These are phyloP conservation scores for Microsporum audouinii DNA, from an alignment of 2,329 filamentous ascomycete species.

Conservation along the genomic window DNA sequence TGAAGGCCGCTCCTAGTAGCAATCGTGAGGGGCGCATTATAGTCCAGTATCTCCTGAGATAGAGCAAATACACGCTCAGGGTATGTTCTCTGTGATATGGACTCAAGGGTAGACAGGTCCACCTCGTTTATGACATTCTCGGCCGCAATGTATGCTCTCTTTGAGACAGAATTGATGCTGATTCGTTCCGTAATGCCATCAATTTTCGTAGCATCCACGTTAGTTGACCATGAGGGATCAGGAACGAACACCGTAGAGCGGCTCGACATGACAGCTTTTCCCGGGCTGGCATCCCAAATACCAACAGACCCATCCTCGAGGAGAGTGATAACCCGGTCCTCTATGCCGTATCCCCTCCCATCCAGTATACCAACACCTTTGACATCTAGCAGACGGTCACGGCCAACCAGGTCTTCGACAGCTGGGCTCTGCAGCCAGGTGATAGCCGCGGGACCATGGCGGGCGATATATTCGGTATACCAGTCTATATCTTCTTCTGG, in stretches of 20 bases:
- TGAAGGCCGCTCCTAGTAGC: conserved; percentile 73
- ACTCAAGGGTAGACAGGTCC: conserved; percentile 60
- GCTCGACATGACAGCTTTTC: conserved; percentile 54
- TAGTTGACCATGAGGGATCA: conserved; percentile 17
- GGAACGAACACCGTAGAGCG: conserved; percentile 49
- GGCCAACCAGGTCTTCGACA: conserved; percentile 24
- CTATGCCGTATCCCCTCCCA: conserved; percentile 40
- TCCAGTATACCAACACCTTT: conserved; percentile 61
- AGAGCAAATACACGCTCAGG: conserved; percentile 75
- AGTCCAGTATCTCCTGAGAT: conserved; percentile 50
- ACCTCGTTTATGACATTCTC: conserved; percentile 68
- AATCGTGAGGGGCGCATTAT: conserved; percentile 63
- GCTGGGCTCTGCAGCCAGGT: conserved; percentile 63
- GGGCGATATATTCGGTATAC: conserved; percentile 81
- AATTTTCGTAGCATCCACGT: conserved; percentile 22
- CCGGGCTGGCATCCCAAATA: conserved; percentile 61
- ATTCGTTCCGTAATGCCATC: conserved; percentile 64
- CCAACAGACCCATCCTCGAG: conserved; percentile 81
- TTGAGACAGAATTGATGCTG: conserved; percentile 57
- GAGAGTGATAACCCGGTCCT: conserved; percentile 58
- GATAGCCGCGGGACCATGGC: conserved; percentile 60
- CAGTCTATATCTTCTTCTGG: conserved; percentile 62
- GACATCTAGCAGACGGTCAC: conserved; percentile 44
- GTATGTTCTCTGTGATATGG: conserved; percentile 59
- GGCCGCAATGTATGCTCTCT: conserved; percentile 68